phyloP scores from a whole-genome alignment of 257 asterid genomes.

The Mitragyna speciosa region DNA sequence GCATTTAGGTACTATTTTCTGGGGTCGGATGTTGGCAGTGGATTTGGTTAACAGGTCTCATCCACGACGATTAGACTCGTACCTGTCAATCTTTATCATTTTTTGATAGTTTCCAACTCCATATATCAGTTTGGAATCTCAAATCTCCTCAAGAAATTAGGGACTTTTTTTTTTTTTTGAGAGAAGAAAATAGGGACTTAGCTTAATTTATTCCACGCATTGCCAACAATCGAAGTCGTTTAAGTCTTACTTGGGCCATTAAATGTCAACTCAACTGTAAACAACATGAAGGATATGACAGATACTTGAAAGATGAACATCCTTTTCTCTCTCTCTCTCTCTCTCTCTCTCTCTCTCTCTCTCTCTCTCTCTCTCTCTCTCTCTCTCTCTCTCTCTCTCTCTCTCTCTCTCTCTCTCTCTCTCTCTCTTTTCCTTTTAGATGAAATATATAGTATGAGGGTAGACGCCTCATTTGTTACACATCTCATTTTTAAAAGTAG shows the following conservation, averaged over 20 bases:
- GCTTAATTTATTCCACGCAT: neutral
- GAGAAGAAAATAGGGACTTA: neutral
- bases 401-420: too few relatives aligned
- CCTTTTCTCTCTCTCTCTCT: too few relatives aligned
- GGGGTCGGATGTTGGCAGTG: neutral
- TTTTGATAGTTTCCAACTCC: neutral
- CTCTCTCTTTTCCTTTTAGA: too few relatives aligned
- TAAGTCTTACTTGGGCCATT: neutral
- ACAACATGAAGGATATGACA: neutral
- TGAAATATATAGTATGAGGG: too few relatives aligned
- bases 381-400: too few relatives aligned
- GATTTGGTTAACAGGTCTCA: neutral
- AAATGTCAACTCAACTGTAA: neutral
- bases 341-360: too few relatives aligned
- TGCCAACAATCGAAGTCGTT: neutral
- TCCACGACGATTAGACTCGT: neutral
- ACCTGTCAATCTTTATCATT: slow-evolving; percentile 3
- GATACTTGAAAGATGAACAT: neutral
- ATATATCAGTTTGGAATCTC: neutral
- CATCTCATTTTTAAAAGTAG: neutral
- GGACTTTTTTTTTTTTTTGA: too few relatives aligned
- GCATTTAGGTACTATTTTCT: neutral
- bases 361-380: too few relatives aligned
- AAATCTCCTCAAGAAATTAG: neutral
- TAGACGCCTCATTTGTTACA: too few relatives aligned